phyloP scores from a whole-genome alignment of 2,329 filamentous ascomycete genomes.

The Exophiala bonariae region DNA sequence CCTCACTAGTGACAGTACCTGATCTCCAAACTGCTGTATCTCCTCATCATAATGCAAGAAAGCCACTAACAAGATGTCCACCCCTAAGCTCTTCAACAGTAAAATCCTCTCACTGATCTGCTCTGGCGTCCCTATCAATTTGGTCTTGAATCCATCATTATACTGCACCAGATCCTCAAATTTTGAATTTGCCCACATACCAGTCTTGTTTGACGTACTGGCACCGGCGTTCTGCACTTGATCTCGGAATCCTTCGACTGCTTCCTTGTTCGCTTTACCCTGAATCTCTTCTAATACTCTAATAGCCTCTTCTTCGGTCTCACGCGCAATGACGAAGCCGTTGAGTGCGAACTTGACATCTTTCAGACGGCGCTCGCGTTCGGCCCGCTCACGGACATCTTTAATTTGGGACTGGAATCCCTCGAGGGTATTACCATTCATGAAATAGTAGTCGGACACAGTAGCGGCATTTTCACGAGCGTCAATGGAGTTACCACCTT shows the following conservation, averaged over 20 bases:
- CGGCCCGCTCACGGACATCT: slow-evolving; percentile 50
- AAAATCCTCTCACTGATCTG: slow-evolving; percentile 72
- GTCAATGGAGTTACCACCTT: slow-evolving; percentile 54
- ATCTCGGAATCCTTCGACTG: slow-evolving; percentile 51
- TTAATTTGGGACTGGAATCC: slow-evolving; percentile 52
- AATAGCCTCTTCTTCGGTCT: slow-evolving; percentile 58
- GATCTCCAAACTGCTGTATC: slow-evolving; percentile 49
- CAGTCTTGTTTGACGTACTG: slow-evolving; percentile 48
- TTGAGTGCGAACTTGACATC: slow-evolving; percentile 52
- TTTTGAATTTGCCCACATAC: slow-evolving; percentile 56
- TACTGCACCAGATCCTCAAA: slow-evolving; percentile 57
- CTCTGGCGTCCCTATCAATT: slow-evolving; percentile 59
- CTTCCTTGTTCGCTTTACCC: slow-evolving; percentile 53
- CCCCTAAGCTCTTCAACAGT: slow-evolving; percentile 44
- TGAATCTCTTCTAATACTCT: slow-evolving; percentile 53
- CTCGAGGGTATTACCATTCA: slow-evolving; percentile 58
- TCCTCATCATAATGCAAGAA: slow-evolving; percentile 57
- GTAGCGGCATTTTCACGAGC: slow-evolving; percentile 50
- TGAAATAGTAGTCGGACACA: slow-evolving; percentile 55
- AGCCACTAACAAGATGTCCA: slow-evolving; percentile 45
- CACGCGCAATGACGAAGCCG: slow-evolving; percentile 39
- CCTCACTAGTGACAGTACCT: slow-evolving; percentile 50
- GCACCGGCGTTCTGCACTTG: slow-evolving; percentile 53
- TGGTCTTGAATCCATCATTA: slow-evolving; percentile 58
- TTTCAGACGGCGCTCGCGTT: slow-evolving; percentile 44